Evolutionary conservation across 2,329 filamentous ascomycete species (phyloP), one percentile per base, ranked within the genome.

Genomic region (Phyllosticta capitalensis): DNA sequence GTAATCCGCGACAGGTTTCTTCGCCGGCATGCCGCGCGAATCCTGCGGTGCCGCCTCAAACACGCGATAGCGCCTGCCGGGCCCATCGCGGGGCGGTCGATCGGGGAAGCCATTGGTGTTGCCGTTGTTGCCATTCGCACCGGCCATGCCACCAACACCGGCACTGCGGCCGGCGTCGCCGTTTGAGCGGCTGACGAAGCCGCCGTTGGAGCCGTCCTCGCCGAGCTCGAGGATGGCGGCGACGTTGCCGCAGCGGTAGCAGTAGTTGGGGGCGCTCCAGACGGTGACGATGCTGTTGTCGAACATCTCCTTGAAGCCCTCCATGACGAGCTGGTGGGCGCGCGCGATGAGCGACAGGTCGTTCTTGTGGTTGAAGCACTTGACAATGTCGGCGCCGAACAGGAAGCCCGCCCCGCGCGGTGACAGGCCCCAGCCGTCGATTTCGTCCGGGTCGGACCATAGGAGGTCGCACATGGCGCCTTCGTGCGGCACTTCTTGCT

Each of bases 221-320:
- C 87, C 89, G 4, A 99, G 79, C 75, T 99, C 94, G 58, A 99
- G 78, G 61, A 99, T 92, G 0, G 94, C 92, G 0, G 94, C 94
- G 12, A 99, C 78, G 58, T 80, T 99, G 53, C 94, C 94, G 75
- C 94, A 99, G 38, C 92, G 82, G 73, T 96, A 96, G 75, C 90
- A 95, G 75, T 95, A 95, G 68, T 95, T 75, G 10, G 73, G 73
- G 20, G 73, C 73, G 71, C 91, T 96, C 94, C 94, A 99, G 6
- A 99, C 94, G 0, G 94, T 99, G 72, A 90, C 96, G 45, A 99
- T 77, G 17, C 88, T 84, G 74, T 97, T 92, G 70, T 96, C 90
- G 69, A 97, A 99, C 92, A 97, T 97, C 72, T 97, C 94, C 76
- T 97, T 97, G 75, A 96, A 99, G 0, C 94, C 94, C 72, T 99